Conservation (phyloP, 768 basidiomycete species). For the Tylopilus balloui region DNA sequence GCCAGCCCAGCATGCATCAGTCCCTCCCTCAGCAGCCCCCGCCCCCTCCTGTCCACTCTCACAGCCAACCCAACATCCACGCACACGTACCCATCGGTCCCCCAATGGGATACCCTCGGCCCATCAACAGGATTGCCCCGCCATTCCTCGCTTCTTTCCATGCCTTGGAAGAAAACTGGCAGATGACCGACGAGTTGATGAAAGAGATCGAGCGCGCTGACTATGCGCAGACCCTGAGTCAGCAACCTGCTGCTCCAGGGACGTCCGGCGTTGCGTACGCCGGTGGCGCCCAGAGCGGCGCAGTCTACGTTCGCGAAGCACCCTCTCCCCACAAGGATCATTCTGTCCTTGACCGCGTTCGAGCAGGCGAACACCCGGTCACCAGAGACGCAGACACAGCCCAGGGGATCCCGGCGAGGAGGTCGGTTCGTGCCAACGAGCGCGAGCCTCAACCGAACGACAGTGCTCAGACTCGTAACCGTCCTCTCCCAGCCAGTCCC, state of each 20-base stretch:
- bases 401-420: slow-evolving; percentile 24
- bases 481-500: slow-evolving; percentile 34
- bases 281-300: slow-evolving; percentile 41
- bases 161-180: slow-evolving; percentile 53
- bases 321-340: slow-evolving; percentile 47
- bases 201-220: slow-evolving; percentile 73
- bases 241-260: slow-evolving; percentile 35
- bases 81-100: slow-evolving; percentile 22
- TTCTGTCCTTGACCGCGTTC: slow-evolving; percentile 51
- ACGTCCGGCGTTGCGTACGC: slow-evolving; percentile 45
- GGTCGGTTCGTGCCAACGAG: slow-evolving; percentile 23
- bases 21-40: slow-evolving; percentile 33
- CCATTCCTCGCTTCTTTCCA: slow-evolving; percentile 56
- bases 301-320: slow-evolving; percentile 32
- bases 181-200: slow-evolving; percentile 66
- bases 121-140: slow-evolving; percentile 52
- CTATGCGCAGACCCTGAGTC: slow-evolving; percentile 51
- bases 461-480: slow-evolving; percentile 21
- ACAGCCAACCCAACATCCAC: slow-evolving; percentile 27
- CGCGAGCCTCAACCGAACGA: slow-evolving; percentile 36
- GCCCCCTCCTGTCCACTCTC: slow-evolving; percentile 32
- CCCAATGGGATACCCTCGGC: slow-evolving; percentile 56
- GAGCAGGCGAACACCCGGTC: slow-evolving; percentile 48
- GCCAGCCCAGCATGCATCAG: slow-evolving; percentile 28
- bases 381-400: slow-evolving; percentile 47